Conservation (phyloP, 371 early-diverging fungal genomes). For the Ordospora pajunii region DNA sequence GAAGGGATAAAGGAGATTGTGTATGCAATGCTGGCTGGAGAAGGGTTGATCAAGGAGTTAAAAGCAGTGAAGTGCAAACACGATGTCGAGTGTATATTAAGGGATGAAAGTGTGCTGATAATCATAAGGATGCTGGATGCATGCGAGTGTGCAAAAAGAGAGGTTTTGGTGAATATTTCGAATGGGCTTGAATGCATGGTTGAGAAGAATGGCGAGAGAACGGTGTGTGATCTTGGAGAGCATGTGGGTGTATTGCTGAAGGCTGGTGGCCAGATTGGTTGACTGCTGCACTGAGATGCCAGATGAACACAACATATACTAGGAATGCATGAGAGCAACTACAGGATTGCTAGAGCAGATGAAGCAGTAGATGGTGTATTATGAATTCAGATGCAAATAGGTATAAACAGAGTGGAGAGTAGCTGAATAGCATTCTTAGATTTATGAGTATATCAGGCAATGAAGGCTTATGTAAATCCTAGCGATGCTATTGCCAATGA, state of each 20-base stretch:
- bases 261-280: not conserved
- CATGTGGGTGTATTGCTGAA: not conserved
- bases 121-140: not conserved
- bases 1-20: not conserved
- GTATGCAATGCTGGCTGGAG: not conserved
- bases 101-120: not conserved
- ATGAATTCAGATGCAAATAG: no score
- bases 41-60: not conserved
- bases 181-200: conserved; percentile 2
- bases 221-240: not conserved
- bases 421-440: no score
- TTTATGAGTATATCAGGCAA: no score
- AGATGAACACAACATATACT: no score
- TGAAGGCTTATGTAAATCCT: no score
- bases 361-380: no score
- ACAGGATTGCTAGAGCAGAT: no score
- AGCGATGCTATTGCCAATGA: no score
- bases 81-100: not conserved
- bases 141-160: not conserved
- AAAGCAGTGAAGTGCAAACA: not conserved
- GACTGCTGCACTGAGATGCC: no score
- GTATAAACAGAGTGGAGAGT: no score
- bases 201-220: not conserved
- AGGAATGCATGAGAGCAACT: no score
- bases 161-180: not conserved